Base-by-base conservation (phyloP, 2,329 filamentous ascomycete genomes). In the Cladophialophora yegresii region DNA sequence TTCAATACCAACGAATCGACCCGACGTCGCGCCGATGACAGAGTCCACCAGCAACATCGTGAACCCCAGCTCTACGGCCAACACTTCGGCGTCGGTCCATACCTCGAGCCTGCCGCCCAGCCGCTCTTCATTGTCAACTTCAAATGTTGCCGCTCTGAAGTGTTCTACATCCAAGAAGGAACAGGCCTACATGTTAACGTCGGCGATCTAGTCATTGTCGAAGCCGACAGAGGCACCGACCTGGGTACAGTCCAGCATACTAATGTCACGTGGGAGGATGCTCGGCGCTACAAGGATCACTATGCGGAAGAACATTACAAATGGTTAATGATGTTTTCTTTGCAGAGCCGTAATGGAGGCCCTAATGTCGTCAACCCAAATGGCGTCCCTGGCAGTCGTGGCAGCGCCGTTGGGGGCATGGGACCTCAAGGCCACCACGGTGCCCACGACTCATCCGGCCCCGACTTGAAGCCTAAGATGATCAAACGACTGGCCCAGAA, bases 261-360 rank as follows among this genome's bases (percentile, higher is more conserved):
- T 68, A 93, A 96, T 71, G 87, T 98, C 45, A 90, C 92, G 67
- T 92, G 92, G 84, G 89, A 92, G 70, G 86, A 89, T 58, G 95
- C 95, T 8, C 93, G 95, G 73, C 89, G 95, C 54, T 80, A 92
- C 70, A 96, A 97, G 76, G 91, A 96, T 71, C 89, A 95, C 71
- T 96, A 93, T 70, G 90, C 90, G 1, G 92, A 97, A 75, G 92
- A 98, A 75, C 95, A 99, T 76, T 97, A 96, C 79, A 93, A 92
- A 73, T 98, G 93, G 91, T 84, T 99, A 59, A 96, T 98, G 90
- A 95, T 98, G 90, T 99, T 97, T 77, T 96, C 92, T 1, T 89
- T 92, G 75, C 90, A 87, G 74, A 91, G 79, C 70, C 82, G 75
- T 68, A 76, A 76, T 60, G 80, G 79, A 26, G 75, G 76, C 3